A percentile compares a stretch with the other conserved stretches of the same genome.
Evolutionary conservation across 2,329 filamentous ascomycete genomes (phyloP).

Genomic region (Fusarium falciforme): DNA sequence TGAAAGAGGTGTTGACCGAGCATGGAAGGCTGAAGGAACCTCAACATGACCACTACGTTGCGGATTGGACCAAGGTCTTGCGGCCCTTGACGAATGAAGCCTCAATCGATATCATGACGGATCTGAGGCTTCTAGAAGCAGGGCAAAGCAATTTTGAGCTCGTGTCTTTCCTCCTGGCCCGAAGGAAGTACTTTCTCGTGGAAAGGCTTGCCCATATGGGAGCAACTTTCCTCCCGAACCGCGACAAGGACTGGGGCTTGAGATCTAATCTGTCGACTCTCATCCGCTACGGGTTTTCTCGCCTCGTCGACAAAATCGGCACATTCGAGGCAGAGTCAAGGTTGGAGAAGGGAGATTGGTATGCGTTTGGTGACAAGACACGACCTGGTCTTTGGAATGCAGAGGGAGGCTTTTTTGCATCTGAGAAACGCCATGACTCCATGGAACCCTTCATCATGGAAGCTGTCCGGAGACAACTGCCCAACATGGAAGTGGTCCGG

Average conservation of each 20-base stretch:
- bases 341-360: conserved; percentile 30
- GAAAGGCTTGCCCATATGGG: conserved; percentile 31
- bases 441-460: conserved; percentile 37
- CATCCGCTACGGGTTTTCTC: conserved; percentile 26
- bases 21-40: neutral
- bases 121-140: neutral
- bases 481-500: conserved; percentile 50
- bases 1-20: neutral
- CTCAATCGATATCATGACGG: neutral
- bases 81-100: neutral
- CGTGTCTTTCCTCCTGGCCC: conserved; percentile 6
- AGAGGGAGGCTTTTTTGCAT: neutral
- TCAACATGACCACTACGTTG: conserved; percentile 11
- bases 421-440: neutral
- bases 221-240: conserved; percentile 15
- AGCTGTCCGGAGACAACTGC: conserved; percentile 46
- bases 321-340: conserved; percentile 11
- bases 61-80: neutral
- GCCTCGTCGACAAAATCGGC: conserved; percentile 33
- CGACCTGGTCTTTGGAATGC: conserved; percentile 33
- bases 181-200: conserved; percentile 37
- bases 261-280: conserved; percentile 18
- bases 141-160: neutral
- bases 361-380: conserved; percentile 27
- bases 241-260: no score